phyloP scores from a whole-genome alignment of 176 grass and related monocot species.

The Carex kokanica region DNA sequence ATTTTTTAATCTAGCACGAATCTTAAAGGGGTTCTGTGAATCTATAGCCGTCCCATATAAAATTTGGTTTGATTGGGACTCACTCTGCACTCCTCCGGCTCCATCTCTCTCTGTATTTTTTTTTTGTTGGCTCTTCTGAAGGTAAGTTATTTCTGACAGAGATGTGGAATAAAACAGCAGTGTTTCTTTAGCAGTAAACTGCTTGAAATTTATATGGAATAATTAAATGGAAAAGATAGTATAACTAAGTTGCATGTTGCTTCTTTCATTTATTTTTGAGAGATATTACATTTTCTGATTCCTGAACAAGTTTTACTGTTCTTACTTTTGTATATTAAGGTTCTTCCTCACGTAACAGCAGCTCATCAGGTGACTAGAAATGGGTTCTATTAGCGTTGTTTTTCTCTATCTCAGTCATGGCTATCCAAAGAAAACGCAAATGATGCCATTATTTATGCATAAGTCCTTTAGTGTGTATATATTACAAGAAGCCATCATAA shows the following conservation, averaged over 20 bases:
- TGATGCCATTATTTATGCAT: neutral
- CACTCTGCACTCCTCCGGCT: too few species aligned
- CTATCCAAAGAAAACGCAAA: neutral
- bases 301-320: neutral
- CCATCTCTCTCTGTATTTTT: neutral
- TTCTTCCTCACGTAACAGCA: constrained; percentile 12
- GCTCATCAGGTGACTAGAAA: constrained; percentile 23
- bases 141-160: neutral
- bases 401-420: neutral
- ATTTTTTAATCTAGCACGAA: too few species aligned
- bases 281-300: neutral
- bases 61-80: too few species aligned
- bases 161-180: too few species aligned
- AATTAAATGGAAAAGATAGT: neutral
- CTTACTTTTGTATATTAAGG: neutral
- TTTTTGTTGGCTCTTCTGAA: neutral
- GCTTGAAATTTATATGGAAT: neutral
- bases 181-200: neutral
- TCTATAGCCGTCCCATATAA: too few species aligned
- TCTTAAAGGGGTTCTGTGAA: too few species aligned
- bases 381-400: neutral
- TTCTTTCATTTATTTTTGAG: neutral
- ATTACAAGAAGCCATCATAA: neutral
- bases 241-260: neutral
- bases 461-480: neutral